Base-by-base conservation (phyloP, 2,329 filamentous ascomycete species). In the Colletotrichum sp. region DNA sequence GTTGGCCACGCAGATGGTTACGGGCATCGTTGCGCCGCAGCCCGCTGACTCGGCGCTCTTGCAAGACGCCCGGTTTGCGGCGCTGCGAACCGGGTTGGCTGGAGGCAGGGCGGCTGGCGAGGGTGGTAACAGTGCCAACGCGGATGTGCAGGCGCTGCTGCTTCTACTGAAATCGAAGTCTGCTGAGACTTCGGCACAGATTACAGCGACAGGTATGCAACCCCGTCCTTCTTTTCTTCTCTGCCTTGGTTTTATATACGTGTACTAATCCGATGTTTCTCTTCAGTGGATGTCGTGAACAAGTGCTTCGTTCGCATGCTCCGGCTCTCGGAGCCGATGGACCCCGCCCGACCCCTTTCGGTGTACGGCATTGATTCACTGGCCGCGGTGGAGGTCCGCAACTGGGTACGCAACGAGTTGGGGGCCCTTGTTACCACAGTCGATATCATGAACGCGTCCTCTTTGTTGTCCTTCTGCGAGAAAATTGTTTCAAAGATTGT, bases 291-390 rank as follows among this genome's bases (percentile, higher is more conserved):
- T 16, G 55, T 65, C 16, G 39, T 65, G 1, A 71, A 52, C 15
- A 34, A 28, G 10, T 64, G 60, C 5, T 71, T 71, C 21, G 18
- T 28, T 2, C 16, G 39, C 9, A 78, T 75, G 9, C 75, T 84
- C 21, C 77, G 80, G 0, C 72, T 83, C 9, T 71, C 76, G 2
- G 78, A 79, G 21, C 71, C 79, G 3, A 78, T 84, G 63, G 80
- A 82, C 36, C 78, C 78, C 0, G 77, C 75, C 3, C 80, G 81
- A 44, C 78, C 81, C 2, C 73, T 83, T 7, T 75, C 78, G 3
- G 75, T 78, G 0, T 84, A 83, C 28, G 82, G 83, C 0, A 65
- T 83, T 2, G 82, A 84, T 36, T 84, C 80, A 0, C 63, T 84
- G 32, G 77, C 80, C 1, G 82, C 81, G 0, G 82, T 84, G 2